Conservation (phyloP, 371 early-diverging fungal genomes). For the Capillidium heterosporum region DNA sequence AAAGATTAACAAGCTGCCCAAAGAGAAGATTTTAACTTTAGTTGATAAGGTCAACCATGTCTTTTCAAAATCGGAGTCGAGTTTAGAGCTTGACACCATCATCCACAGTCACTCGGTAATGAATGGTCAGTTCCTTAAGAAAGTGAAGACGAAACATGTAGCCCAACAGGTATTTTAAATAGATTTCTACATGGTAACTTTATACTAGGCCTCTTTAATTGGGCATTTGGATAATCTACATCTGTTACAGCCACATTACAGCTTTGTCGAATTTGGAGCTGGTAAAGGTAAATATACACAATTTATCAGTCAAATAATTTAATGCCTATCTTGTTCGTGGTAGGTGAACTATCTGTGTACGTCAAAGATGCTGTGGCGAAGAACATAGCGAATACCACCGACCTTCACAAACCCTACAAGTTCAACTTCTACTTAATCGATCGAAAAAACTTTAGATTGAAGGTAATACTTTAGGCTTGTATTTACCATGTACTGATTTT, state of each 20-base stretch:
- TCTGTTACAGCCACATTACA: constrained; percentile 29
- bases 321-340: neutral
- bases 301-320: constrained; percentile 3
- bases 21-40: constrained; percentile 23
- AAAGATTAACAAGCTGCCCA: constrained; percentile 33
- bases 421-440: constrained; percentile 53
- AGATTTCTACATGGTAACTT: neutral
- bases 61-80: constrained; percentile 24
- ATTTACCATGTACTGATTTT: constrained; percentile 7
- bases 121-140: no score
- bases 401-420: constrained; percentile 9
- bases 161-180: constrained; percentile 34
- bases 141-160: constrained; percentile 16
- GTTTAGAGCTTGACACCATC: neutral
- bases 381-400: neutral
- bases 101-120: no score
- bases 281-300: constrained; percentile 34
- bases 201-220: constrained; percentile 42
- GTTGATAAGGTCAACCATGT: constrained; percentile 11
- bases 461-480: constrained; percentile 18
- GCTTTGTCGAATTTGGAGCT: constrained; percentile 69
- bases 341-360: constrained; percentile 36
- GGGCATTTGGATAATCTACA: constrained; percentile 47
- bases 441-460: constrained; percentile 53
- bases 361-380: constrained; percentile 38